Conservation (phyloP, 2,329 filamentous ascomycete species). For the Alternaria sp. region DNA sequence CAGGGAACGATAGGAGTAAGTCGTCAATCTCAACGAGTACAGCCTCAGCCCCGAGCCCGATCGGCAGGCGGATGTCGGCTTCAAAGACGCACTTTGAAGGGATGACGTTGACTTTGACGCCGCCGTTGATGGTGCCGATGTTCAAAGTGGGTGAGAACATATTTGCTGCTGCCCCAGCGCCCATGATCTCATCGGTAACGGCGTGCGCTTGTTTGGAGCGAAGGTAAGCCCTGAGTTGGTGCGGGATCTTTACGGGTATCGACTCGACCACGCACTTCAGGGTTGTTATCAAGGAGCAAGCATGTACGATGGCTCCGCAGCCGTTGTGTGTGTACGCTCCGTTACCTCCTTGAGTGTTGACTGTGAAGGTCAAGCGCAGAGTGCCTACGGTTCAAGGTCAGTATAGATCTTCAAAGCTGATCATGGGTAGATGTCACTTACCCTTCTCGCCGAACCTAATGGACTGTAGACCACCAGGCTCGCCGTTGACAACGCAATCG, state of each 20-base stretch:
- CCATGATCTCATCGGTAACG: not conserved
- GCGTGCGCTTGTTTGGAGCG: not conserved
- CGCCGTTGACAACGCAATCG: not conserved
- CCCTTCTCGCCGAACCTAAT: not conserved
- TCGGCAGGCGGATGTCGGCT: slow-evolving; percentile 50
- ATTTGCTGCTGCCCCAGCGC: not conserved
- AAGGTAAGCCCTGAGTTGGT: not conserved
- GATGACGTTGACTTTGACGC: slow-evolving; percentile 53
- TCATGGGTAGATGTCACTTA: not conserved
- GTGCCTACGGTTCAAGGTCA: not conserved
- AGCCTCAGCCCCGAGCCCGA: slow-evolving; percentile 40
- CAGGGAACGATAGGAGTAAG: not conserved
- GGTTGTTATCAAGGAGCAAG: not conserved
- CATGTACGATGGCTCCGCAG: not conserved
- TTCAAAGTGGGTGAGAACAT: not conserved
- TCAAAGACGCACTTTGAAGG: slow-evolving; percentile 49
- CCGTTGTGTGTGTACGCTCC: not conserved
- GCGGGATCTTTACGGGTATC: not conserved
- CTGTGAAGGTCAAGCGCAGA: not conserved
- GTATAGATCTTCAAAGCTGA: not conserved
- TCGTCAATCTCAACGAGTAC: not conserved
- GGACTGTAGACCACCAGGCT: not conserved
- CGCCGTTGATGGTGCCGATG: slow-evolving; percentile 48
- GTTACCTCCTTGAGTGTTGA: not conserved
- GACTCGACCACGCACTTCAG: not conserved